A percentile compares a stretch with the other conserved stretches of the same genome.
Evolutionary conservation across 352 stramenopile genomes (phyloP).

Genomic region (Globisporangium cederbergense): DNA sequence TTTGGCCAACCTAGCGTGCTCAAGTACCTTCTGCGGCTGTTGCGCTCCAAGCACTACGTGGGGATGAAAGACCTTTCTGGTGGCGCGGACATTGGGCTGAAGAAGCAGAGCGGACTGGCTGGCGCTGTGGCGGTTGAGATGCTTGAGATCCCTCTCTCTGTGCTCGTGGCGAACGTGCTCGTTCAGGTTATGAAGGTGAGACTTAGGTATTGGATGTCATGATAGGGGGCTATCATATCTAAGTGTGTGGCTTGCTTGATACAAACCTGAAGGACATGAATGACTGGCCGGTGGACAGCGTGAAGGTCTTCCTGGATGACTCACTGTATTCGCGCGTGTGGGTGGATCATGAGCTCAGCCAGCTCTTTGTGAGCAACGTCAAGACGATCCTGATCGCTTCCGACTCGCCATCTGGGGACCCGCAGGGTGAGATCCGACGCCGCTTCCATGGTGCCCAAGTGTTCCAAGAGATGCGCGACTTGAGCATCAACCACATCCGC

Average conservation of each 20-base stretch:
- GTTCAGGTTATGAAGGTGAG: slow-evolving; percentile 60
- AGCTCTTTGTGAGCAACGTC: slow-evolving; percentile 72
- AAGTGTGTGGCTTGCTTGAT: not conserved
- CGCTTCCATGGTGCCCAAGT: slow-evolving; percentile 46
- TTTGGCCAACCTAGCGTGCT: slow-evolving; percentile 56
- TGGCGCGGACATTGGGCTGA: slow-evolving; percentile 10
- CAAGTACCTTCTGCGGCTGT: slow-evolving; percentile 73
- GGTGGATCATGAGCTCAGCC: slow-evolving; percentile 83
- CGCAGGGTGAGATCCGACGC: slow-evolving; percentile 23
- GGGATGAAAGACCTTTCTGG: slow-evolving; percentile 34
- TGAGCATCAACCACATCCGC: slow-evolving; percentile 71
- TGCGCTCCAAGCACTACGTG: slow-evolving; percentile 82
- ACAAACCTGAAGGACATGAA: slow-evolving; percentile 29
- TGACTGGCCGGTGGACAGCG: slow-evolving; percentile 73
- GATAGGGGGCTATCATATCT: not conserved
- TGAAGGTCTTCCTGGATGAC: slow-evolving; percentile 87
- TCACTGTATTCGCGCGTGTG: slow-evolving; percentile 75
- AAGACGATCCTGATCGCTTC: slow-evolving; percentile 56
- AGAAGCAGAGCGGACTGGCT: slow-evolving; percentile 26
- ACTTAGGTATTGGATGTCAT: not conserved
- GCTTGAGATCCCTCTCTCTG: slow-evolving; percentile 57
- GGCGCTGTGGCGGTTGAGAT: slow-evolving; percentile 26
- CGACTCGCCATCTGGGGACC: slow-evolving; percentile 4
- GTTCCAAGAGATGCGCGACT: slow-evolving; percentile 46
- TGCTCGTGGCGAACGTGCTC: slow-evolving; percentile 71